Base-by-base conservation (phyloP, 2,329 filamentous ascomycete genomes). In the Calonectria naviculata region DNA sequence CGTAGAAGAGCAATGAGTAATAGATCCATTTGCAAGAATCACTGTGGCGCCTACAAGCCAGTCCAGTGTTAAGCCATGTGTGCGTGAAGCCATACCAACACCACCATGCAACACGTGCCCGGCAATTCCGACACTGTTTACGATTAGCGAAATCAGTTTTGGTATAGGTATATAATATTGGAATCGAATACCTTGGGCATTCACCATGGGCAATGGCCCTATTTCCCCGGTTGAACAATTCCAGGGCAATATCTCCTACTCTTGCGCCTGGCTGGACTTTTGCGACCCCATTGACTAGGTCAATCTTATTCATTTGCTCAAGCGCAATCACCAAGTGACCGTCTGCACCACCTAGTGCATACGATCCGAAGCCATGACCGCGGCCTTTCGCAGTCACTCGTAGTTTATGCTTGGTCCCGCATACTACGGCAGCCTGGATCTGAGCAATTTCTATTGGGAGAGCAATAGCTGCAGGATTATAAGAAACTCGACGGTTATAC, bases 291-390 rank as follows among this genome's bases (percentile, higher is more conserved):
- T 73, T 56, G 19, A 73, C 71, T 12, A 78, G 10, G 1, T 71
- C 75, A n/a, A 86, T 78, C 6, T 71, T 72, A 24, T 83, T 77
- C 78, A 86, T 83, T 2, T 78, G 75, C 36, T 85, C 81, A 26
- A 87, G 68, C 42, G 84, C 80, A 36, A 87, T 75, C 5, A 86
- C 79, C 17, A 86, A 73, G 13, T 82, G 81, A 0, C 84, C 84
- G 71, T 85, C 79, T 34, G 81, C 78, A 2, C 85, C 85, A 1
- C 84, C 84, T 15, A 81, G 81, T 70, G 86, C 86, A 68, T 85
- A 86, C 34, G 87, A 88, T 0, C 82, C 88, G 78, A 88, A 90
- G 42, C 84, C 87, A 74, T 90, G 88, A 0, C 88, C 89, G 8
- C 89, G 88, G 36, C 85, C 83, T 69, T 85, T 86, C 1, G 87